Percentiles rank a stretch among this genome's conserved stretches.
Conservation (phyloP, 2,329 filamentous ascomycete genomes). For the Biscogniauxia mediterranea region DNA sequence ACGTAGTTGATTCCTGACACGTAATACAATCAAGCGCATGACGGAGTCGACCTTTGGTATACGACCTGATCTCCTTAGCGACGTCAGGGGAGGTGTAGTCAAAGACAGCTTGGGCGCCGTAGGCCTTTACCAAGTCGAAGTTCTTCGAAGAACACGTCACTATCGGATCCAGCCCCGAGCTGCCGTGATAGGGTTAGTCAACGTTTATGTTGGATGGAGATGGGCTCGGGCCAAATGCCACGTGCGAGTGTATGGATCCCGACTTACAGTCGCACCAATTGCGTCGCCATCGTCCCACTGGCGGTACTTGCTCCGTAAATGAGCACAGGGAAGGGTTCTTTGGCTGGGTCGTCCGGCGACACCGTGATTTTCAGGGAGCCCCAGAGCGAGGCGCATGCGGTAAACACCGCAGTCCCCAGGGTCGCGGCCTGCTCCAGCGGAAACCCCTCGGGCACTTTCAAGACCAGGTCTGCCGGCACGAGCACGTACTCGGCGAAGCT, state of each 20-base stretch:
- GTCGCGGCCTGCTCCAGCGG: not conserved
- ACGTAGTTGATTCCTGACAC: not conserved
- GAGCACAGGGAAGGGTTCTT: not conserved
- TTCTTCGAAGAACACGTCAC: not conserved
- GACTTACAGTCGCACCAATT: not conserved
- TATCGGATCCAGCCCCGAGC: not conserved
- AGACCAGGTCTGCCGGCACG: not conserved
- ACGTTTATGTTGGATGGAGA: not conserved
- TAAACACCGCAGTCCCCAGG: not conserved
- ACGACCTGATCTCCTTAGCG: not conserved
- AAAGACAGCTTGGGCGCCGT: not conserved
- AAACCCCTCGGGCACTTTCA: not conserved
- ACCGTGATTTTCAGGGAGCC: not conserved
- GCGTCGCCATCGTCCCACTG: not conserved
- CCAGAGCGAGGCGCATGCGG: not conserved
- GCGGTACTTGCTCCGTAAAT: constrained; percentile 1
- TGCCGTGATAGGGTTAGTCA: not conserved
- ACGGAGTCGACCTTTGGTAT: not conserved
- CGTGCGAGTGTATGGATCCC: not conserved
- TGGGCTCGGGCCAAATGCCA: not conserved
- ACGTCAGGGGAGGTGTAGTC: not conserved
- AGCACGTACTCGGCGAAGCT: not conserved
- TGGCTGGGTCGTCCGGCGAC: not conserved
- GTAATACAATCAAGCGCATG: not conserved
- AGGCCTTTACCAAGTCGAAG: not conserved